Evolutionary conservation across 805 yeast genomes (phyloP).

Genomic region (Candida hispaniensis): DNA sequence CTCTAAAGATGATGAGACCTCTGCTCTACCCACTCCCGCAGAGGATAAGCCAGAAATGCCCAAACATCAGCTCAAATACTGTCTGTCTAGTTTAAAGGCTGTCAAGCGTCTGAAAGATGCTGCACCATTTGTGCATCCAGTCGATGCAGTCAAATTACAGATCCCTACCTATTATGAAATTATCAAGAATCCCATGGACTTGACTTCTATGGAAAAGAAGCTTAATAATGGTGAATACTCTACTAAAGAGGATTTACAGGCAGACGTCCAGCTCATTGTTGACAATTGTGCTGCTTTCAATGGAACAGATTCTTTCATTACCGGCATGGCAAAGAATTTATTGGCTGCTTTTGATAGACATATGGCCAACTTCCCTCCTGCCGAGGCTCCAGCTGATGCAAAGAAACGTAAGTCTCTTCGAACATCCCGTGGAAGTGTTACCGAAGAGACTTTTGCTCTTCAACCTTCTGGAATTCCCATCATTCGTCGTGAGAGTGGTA

Average conservation of each 20-base stretch:
- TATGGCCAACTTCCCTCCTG: constrained; percentile 80
- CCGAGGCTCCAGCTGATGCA: constrained; percentile 26
- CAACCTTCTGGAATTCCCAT: constrained; percentile 43
- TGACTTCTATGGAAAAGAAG: constrained; percentile 81
- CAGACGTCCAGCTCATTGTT: constrained; percentile 78
- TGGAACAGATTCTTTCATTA: constrained; percentile 70
- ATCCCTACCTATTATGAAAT: constrained; percentile 84
- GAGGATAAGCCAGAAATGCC: no score
- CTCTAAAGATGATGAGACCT: no score
- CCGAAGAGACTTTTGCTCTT: constrained; percentile 26
- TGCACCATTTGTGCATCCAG: constrained; percentile 79
- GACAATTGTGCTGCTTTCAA: constrained; percentile 73
- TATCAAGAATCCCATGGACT: constrained; percentile 84
- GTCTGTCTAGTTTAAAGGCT: constrained; percentile 68
- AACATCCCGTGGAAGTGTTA: constrained; percentile 16
- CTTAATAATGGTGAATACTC: constrained; percentile 60
- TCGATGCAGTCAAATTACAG: constrained; percentile 76
- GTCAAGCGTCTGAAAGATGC: constrained; percentile 89
- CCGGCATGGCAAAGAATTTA: constrained; percentile 84
- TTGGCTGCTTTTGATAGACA: constrained; percentile 91
- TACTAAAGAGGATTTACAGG: constrained; percentile 53
- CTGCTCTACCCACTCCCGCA: no score
- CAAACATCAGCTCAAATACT: constrained; percentile 71
- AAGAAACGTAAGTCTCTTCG: constrained; percentile 12
- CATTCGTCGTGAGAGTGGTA: constrained; percentile 64